phyloP scores from a whole-genome alignment of 257 asterid genomes.

The Nicotiana benthamiana region DNA sequence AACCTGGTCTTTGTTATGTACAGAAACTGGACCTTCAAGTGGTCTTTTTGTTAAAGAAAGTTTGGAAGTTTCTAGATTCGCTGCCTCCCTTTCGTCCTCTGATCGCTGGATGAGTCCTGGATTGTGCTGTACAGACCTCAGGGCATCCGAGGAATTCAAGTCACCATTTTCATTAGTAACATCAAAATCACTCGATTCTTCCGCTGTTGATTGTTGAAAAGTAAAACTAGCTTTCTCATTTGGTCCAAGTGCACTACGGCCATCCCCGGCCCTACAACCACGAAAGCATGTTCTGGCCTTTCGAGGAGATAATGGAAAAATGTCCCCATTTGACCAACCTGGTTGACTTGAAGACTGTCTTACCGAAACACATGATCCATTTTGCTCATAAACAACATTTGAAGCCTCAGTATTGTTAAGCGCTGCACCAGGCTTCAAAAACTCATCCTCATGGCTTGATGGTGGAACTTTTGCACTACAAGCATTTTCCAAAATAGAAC shows the following conservation, averaged over 20 bases:
- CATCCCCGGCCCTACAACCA: constrained; percentile 51
- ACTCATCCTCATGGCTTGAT: constrained; percentile 20
- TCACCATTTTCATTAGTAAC: constrained; percentile 45
- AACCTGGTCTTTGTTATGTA: constrained; percentile 32
- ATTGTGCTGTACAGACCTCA: constrained; percentile 28
- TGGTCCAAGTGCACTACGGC: constrained; percentile 44
- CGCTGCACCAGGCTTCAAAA: constrained; percentile 18
- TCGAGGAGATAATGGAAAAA: constrained; percentile 50
- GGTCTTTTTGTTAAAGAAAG: constrained; percentile 24
- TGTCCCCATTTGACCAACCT: constrained; percentile 40
- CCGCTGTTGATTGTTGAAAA: constrained; percentile 25
- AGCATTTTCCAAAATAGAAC: constrained; percentile 57
- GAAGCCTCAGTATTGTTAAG: constrained; percentile 23
- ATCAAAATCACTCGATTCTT: constrained; percentile 30
- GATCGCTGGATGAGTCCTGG: neutral
- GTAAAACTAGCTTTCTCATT: constrained; percentile 37
- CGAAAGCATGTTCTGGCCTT: constrained; percentile 46
- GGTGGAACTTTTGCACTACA: constrained; percentile 50
- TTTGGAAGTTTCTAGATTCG: constrained; percentile 17
- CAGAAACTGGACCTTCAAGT: constrained; percentile 34
- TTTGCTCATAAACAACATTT: constrained; percentile 25
- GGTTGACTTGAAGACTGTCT: constrained; percentile 30
- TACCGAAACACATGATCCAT: constrained; percentile 28
- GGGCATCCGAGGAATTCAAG: constrained; percentile 25
- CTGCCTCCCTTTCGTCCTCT: constrained; percentile 20